Conservation (phyloP, 768 basidiomycete genomes). For the Rhizopogon vinicolor region DNA sequence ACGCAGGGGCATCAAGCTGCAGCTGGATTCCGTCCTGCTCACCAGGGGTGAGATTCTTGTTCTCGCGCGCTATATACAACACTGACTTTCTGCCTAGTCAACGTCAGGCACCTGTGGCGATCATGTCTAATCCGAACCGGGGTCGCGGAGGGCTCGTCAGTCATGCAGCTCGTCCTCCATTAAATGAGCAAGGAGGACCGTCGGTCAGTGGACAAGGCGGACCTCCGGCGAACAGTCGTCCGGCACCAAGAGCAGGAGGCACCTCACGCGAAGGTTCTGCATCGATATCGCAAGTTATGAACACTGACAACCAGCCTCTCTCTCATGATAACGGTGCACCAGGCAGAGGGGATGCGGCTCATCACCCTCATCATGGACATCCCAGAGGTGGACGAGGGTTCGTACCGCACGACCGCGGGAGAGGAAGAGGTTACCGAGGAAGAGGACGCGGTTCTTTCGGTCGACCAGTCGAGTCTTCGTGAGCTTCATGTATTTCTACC, state of each 20-base stretch:
- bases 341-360: constrained; percentile 1
- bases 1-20: constrained; percentile 48
- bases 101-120: constrained; percentile 44
- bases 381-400: constrained; percentile 31
- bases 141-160: constrained; percentile 26
- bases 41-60: constrained; percentile 22
- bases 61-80: background rate
- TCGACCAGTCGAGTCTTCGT: constrained; percentile 8
- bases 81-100: background rate
- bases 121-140: constrained; percentile 74
- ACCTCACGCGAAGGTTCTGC: background rate
- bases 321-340: constrained; percentile 4
- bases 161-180: constrained; percentile 3
- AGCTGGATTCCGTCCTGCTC: constrained; percentile 63
- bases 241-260: constrained; percentile 3
- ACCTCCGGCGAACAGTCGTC: constrained; percentile 3
- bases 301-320: background rate
- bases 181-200: constrained; percentile 8
- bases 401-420: constrained; percentile 22
- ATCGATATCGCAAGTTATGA: background rate
- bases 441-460: constrained; percentile 22
- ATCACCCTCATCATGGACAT: background rate
- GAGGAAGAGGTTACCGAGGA: constrained; percentile 28
- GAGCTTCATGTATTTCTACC: background rate
- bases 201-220: constrained; percentile 7